A percentile compares a stretch with the other conserved stretches of the same genome.
phyloP scores from a whole-genome alignment of 306 rosid genomes.

The Trifolium repens region DNA sequence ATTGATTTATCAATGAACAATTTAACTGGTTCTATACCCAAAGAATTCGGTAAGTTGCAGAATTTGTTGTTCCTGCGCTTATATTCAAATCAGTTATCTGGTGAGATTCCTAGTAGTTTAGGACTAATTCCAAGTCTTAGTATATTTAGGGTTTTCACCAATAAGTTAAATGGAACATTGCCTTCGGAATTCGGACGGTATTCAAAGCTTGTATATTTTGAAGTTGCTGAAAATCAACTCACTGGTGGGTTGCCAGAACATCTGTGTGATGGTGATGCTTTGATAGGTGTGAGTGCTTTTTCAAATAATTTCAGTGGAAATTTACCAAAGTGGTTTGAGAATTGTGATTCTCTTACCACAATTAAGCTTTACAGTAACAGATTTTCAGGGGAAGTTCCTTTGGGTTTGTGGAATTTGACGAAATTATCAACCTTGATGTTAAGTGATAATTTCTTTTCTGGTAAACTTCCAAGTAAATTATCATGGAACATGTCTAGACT shows the following conservation, averaged over 20 bases:
- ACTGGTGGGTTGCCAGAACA: constrained; percentile 70
- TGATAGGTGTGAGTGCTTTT: constrained; percentile 63
- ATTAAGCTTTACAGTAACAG: constrained; percentile 60
- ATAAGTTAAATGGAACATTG: constrained; percentile 73
- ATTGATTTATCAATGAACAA: constrained; percentile 67
- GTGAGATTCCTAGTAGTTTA: constrained; percentile 65
- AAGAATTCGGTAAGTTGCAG: constrained; percentile 57
- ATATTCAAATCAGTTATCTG: constrained; percentile 59
- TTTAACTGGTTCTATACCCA: constrained; percentile 67
- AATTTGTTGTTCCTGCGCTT: constrained; percentile 51
- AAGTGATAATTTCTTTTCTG: constrained; percentile 68
- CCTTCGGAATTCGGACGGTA: constrained; percentile 72
- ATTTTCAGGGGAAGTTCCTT: constrained; percentile 74
- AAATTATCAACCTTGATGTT: constrained; percentile 63
- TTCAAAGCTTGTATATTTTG: constrained; percentile 65
- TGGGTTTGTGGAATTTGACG: constrained; percentile 61
- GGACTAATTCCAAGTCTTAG: constrained; percentile 54
- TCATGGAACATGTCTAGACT: constrained; percentile 63
- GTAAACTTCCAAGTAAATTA: constrained; percentile 65
- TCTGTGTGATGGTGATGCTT: constrained; percentile 61
- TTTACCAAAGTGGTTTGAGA: constrained; percentile 65
- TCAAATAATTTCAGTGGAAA: constrained; percentile 62
- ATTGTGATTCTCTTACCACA: constrained; percentile 53
- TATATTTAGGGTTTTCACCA: constrained; percentile 54
- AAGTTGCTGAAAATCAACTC: constrained; percentile 66